Percentiles rank a stretch among this genome's conserved stretches.
phyloP scores from a whole-genome alignment of 2,329 filamentous ascomycete genomes.

The Fusarium napiforme region DNA sequence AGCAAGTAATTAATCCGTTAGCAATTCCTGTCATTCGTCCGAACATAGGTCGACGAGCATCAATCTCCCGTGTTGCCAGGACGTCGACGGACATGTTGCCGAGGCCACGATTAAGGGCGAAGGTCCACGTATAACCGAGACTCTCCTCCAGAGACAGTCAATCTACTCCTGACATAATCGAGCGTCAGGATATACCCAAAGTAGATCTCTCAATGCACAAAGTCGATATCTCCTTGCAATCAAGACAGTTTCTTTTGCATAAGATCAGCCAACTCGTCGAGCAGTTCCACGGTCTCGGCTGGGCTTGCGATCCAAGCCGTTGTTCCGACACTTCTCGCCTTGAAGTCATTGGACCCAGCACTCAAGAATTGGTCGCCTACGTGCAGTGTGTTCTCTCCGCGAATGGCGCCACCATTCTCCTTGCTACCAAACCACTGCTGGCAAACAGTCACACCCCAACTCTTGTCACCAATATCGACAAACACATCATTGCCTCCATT shows the following conservation, averaged over 20 bases:
- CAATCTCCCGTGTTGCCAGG: background rate
- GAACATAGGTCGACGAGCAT: background rate
- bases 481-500: slow-evolving; percentile 98
- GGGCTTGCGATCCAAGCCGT: slow-evolving; percentile 98
- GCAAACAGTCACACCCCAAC: slow-evolving; percentile 92
- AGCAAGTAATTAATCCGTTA: background rate
- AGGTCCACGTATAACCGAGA: background rate
- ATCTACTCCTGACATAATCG: background rate
- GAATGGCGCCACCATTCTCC: slow-evolving; percentile 59
- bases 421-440: slow-evolving; percentile 84
- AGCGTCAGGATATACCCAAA: background rate
- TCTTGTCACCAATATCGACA: slow-evolving; percentile 98
- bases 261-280: slow-evolving; percentile 81
- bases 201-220: background rate
- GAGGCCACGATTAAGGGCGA: background rate
- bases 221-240: background rate
- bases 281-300: slow-evolving; percentile 84
- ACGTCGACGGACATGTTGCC: background rate
- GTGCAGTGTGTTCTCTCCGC: slow-evolving; percentile 84
- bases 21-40: background rate
- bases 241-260: slow-evolving; percentile 52
- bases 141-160: background rate
- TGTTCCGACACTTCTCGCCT: slow-evolving; percentile 88
- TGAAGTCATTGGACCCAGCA: slow-evolving; percentile 96
- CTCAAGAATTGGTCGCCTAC: slow-evolving; percentile 97